Evolutionary conservation across 106 monocot genomes (phyloP), one percentile per base, ranked within the genome.

Genomic region (Triglochin maritima): DNA sequence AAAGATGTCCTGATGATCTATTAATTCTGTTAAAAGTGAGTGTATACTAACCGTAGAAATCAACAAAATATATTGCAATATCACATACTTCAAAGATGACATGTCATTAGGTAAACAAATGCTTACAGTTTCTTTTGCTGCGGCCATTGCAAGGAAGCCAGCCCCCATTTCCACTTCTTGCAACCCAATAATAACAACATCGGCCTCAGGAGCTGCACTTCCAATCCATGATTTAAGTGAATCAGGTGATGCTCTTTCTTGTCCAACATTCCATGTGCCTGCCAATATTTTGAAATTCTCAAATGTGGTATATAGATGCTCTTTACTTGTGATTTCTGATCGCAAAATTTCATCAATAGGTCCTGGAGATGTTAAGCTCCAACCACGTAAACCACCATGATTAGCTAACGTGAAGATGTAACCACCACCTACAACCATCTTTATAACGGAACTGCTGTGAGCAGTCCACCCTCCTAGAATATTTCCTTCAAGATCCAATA

Each of bases 101-200:
- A 29, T 29, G 29, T 29, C 29, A 29, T 29, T 66, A 60, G 50
- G 47, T 9, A 67, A 62, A 60, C 10, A 62, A 71, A 43, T 59
- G 4, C 87, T 85, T 75, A 95, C 94, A 77, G 87, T 89, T 79
- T 94, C 94, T 74, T 94, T 94, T 66, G 89, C 89, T 3, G 94
- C 87, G 43, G 94, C 84, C 87, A 95, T 87, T 52, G 94, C 94
- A 66, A 95, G 90, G 74, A 85, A 82, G 9, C 94, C 94, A 80
- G 94, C 94, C 67, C 94, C 94, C 94, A 95, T 95, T 69, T 95
- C 94, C 46, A 95, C 85, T 78, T 95, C 94, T 74, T 98, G 96
- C 63, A 91, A 79, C 17, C 96, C 96, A 75, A 98, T 81, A 67
- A 98, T 83, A 42, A 98, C 88, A 47, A 98, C 64, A 49, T 82